These are phyloP conservation scores for Oryza coarctata DNA, from an alignment of 176 grass and related monocot genomes.

Conservation along the genomic window DNA sequence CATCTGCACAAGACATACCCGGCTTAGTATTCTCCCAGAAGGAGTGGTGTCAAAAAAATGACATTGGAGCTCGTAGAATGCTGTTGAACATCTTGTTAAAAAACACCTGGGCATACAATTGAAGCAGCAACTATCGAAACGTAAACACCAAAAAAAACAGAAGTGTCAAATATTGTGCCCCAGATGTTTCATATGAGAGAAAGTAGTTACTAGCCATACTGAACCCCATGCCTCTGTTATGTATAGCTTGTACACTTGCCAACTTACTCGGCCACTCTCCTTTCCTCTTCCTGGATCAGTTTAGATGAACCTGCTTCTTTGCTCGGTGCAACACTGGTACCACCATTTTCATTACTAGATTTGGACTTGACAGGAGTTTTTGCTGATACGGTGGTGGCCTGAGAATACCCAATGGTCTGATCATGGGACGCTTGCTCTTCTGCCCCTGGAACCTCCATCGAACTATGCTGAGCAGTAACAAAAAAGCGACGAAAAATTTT, in stretches of 20 bases:
- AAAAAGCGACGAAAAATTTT: background rate
- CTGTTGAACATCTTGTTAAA: slow-evolving; percentile 84
- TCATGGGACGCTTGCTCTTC: slow-evolving; percentile 32
- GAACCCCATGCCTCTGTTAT: slow-evolving; percentile 85
- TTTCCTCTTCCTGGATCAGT: slow-evolving; percentile 80
- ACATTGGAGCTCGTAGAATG: slow-evolving; percentile 87
- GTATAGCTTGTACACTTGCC: slow-evolving; percentile 68
- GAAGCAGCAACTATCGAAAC: slow-evolving; percentile 52
- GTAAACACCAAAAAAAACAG: slow-evolving; percentile 81
- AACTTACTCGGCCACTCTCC: slow-evolving; percentile 77
- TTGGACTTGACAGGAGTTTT: background rate
- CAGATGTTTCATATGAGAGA: slow-evolving; percentile 88
- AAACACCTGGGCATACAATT: slow-evolving; percentile 67
- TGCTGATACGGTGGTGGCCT: background rate
- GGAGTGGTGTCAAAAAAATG: slow-evolving; percentile 98
- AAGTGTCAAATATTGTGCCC: slow-evolving; percentile 49
- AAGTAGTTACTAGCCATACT: slow-evolving; percentile 88
- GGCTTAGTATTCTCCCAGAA: slow-evolving; percentile 90
- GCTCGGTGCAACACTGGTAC: slow-evolving; percentile 20
- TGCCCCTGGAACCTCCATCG: slow-evolving; percentile 71
- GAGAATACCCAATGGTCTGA: slow-evolving; percentile 34
- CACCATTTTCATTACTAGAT: slow-evolving; percentile 11
- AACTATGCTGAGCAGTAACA: slow-evolving; percentile 85
- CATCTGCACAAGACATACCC: slow-evolving; percentile 51
- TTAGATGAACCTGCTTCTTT: slow-evolving; percentile 56